Evolutionary conservation across 495 filamentous ascomycete genomes (phyloP).

Genomic region (Aspergillus olivimuriae): DNA sequence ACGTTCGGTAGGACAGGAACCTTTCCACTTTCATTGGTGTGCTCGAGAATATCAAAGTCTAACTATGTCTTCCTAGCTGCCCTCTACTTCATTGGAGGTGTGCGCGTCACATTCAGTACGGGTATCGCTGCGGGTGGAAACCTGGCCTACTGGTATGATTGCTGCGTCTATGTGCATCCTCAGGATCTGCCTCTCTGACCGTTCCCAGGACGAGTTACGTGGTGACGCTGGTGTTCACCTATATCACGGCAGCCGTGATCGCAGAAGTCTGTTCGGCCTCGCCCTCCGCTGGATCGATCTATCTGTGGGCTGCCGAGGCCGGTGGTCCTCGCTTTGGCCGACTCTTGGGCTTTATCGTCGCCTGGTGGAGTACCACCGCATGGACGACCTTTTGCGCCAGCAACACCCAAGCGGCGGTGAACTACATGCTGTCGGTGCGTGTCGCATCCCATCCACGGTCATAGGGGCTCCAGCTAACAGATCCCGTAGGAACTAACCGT

Average conservation of each 20-base stretch:
- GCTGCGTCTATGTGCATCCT: neutral
- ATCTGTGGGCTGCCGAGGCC: constrained; percentile 52
- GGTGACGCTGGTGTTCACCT: constrained; percentile 49
- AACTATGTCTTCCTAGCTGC: constrained; percentile 29
- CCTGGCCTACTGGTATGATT: constrained; percentile 44
- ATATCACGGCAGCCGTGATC: constrained; percentile 51
- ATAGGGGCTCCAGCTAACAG: neutral
- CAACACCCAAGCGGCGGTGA: constrained; percentile 47
- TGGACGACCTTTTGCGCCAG: constrained; percentile 54
- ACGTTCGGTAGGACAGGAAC: constrained; percentile 43
- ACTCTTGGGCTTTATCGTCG: constrained; percentile 48
- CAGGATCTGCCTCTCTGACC: neutral
- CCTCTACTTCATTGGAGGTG: constrained; percentile 51
- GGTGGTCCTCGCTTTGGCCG: constrained; percentile 47
- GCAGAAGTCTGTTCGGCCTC: constrained; percentile 52
- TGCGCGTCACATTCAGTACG: constrained; percentile 50
- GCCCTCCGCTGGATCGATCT: constrained; percentile 50
- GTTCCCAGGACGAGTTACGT: constrained; percentile 46
- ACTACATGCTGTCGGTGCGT: constrained; percentile 48
- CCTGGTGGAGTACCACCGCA: constrained; percentile 55
- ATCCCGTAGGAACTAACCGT: constrained; percentile 43
- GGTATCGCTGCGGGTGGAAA: constrained; percentile 52
- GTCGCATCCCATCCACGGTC: too few species aligned
- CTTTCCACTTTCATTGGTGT: neutral
- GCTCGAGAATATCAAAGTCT: neutral